Evolutionary conservation across 176 grass and related monocot species (phyloP).

Genomic region (Paspalum vaginatum): DNA sequence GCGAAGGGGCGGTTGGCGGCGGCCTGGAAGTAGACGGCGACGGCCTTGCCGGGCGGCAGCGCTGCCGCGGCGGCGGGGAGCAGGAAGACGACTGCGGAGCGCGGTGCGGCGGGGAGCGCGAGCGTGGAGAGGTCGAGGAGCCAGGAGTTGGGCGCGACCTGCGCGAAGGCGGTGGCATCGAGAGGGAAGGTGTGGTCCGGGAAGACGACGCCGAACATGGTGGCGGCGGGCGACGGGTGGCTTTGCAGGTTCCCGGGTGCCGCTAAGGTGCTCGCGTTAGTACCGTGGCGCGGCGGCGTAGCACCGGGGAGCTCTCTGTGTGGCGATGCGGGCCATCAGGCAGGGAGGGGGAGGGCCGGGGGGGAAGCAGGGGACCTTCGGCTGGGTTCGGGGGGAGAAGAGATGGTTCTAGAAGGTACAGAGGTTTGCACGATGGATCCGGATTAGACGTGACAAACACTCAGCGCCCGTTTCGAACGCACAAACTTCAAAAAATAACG

Average conservation of each 20-base stretch:
- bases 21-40: conserved; percentile 81
- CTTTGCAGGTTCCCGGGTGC: conserved; percentile 4
- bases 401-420: conserved; percentile 41
- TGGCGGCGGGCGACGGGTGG: not conserved
- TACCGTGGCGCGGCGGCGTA: not conserved
- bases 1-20: conserved; percentile 63
- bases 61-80: conserved; percentile 62
- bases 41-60: conserved; percentile 71
- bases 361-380: not conserved
- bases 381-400: not conserved
- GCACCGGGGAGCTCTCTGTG: not conserved
- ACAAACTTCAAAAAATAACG: too few relatives aligned
- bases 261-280: conserved; percentile 24
- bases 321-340: conserved; percentile 3
- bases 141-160: conserved; percentile 84
- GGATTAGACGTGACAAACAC: too few relatives aligned
- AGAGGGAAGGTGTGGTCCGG: conserved; percentile 85
- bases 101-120: conserved; percentile 47
- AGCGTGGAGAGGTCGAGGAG: conserved; percentile 69
- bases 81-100: conserved; percentile 67
- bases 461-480: too few relatives aligned
- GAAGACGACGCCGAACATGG: conserved; percentile 93
- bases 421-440: not conserved
- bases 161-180: conserved; percentile 68
- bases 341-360: not conserved